Conservation (phyloP, 495 filamentous ascomycete genomes). For the Immersiella caudata region DNA sequence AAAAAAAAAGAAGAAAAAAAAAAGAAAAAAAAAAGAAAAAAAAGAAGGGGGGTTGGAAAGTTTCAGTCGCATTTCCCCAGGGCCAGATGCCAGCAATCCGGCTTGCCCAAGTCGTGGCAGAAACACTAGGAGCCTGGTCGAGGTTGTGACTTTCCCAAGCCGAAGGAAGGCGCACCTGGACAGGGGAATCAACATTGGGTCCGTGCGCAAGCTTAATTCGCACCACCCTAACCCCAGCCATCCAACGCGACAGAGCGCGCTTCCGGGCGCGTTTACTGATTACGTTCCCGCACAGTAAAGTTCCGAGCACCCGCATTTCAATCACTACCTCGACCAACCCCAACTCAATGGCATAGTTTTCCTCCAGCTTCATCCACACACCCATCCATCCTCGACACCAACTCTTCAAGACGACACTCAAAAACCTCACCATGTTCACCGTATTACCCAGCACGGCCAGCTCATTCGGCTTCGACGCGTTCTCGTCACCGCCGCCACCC, state of each 20-base stretch:
- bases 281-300: neutral
- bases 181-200: neutral
- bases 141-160: no score
- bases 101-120: no score
- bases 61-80: no score
- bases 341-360: neutral
- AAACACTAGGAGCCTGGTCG: no score
- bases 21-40: no score
- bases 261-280: neutral
- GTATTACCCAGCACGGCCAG: slow-evolving; percentile 26
- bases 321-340: neutral
- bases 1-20: no score
- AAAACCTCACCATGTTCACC: slow-evolving; percentile 20
- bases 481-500: slow-evolving; percentile 25
- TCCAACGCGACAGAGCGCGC: neutral
- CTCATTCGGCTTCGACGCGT: slow-evolving; percentile 21
- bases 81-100: no score
- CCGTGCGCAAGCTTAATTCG: neutral
- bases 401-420: neutral
- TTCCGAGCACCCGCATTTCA: neutral
- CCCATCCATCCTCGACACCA: neutral
- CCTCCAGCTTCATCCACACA: neutral
- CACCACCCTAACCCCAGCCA: neutral
- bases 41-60: no score
- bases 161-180: neutral